Percentiles rank a stretch among this genome's conserved stretches.
These are phyloP conservation scores for Colletotrichum sublineola DNA, from an alignment of 2,329 filamentous ascomycete species.

Conservation along the genomic window DNA sequence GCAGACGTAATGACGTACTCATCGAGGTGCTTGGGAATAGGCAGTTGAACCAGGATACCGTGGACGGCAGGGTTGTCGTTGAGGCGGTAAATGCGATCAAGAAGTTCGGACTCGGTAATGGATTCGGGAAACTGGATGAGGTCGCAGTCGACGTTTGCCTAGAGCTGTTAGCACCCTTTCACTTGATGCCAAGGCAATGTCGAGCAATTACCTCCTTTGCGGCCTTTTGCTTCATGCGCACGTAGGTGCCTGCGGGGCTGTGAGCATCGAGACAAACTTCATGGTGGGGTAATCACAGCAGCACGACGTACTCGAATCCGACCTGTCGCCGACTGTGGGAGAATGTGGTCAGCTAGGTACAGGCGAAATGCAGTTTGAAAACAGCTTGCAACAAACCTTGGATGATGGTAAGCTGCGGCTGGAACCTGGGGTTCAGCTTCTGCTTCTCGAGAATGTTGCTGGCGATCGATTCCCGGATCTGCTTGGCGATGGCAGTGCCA, in stretches of 20 bases:
- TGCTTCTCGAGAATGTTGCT: constrained; percentile 86
- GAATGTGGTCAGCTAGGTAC: constrained; percentile 30
- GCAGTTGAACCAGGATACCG: constrained; percentile 94
- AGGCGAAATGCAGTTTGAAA: background rate
- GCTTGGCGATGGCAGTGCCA: constrained; percentile 94
- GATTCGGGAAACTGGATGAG: constrained; percentile 86
- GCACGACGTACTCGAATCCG: constrained; percentile 82
- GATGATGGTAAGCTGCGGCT: constrained; percentile 92
- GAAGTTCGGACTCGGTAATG: constrained; percentile 86
- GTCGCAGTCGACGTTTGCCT: constrained; percentile 92
- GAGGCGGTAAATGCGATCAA: constrained; percentile 82
- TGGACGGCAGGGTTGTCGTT: constrained; percentile 91
- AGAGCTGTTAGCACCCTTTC: constrained; percentile 25
- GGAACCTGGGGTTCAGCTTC: constrained; percentile 85
- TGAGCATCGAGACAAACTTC: constrained; percentile 50
- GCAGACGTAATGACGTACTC: constrained; percentile 92
- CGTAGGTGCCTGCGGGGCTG: constrained; percentile 82
- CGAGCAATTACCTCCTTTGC: constrained; percentile 79
- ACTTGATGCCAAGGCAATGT: background rate
- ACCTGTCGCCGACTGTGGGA: constrained; percentile 83
- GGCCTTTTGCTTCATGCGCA: constrained; percentile 99
- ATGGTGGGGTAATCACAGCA: constrained; percentile 39
- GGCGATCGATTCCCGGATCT: constrained; percentile 85
- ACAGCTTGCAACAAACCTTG: constrained; percentile 74
- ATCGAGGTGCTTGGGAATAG: constrained; percentile 88